These are phyloP conservation scores for Nicotiana noctiflora DNA, from an alignment of 257 asterid genomes.

Conservation along the genomic window DNA sequence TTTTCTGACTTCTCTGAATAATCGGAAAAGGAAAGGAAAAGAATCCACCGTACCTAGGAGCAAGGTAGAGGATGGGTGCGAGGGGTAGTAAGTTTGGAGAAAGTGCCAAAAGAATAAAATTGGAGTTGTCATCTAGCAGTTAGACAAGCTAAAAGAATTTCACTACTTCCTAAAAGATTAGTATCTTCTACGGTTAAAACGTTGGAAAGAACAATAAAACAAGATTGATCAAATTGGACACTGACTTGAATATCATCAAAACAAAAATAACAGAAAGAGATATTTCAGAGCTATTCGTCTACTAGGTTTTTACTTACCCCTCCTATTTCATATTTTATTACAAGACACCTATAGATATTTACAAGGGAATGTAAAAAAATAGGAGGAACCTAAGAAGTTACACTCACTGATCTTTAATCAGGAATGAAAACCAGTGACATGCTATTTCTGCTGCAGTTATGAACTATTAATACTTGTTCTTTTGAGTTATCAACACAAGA, in stretches of 20 bases:
- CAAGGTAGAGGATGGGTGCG: background rate
- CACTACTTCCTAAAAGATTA: background rate
- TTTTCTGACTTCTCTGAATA: background rate
- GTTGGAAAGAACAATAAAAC: no score
- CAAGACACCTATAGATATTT: background rate
- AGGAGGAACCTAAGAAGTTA: no score
- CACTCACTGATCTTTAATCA: no score
- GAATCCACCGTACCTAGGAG: background rate
- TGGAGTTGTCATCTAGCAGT: background rate
- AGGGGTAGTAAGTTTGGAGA: background rate
- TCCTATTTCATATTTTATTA: background rate
- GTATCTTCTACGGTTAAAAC: background rate
- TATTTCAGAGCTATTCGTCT: background rate
- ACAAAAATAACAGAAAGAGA: no score
- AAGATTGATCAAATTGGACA: no score
- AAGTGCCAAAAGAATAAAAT: background rate
- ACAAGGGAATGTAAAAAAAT: background rate
- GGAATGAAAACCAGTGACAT: no score
- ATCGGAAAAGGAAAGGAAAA: background rate
- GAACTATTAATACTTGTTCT: no score
- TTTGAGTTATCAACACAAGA: no score
- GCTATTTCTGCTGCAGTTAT: no score
- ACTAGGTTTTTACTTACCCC: background rate
- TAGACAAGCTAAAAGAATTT: background rate
- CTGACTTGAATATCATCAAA: no score